A percentile compares a stretch with the other conserved stretches of the same genome.
Conservation (phyloP, 768 basidiomycete species). For the Termitomyces sp. region DNA sequence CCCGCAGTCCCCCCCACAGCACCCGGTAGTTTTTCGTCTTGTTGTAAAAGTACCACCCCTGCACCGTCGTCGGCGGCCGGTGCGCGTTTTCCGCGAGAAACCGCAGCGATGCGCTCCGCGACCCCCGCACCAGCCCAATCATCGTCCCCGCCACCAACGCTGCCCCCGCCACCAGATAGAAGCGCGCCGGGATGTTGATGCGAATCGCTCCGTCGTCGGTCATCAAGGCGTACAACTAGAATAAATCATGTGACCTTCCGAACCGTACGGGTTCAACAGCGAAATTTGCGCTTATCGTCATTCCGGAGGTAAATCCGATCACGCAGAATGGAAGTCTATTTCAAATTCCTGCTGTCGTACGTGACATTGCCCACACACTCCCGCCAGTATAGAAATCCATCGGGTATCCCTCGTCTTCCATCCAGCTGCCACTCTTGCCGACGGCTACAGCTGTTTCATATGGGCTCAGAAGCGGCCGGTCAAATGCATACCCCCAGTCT, state of each 20-base stretch:
- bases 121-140: conserved; percentile 71
- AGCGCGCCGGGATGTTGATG: conserved; percentile 43
- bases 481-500: conserved; percentile 98
- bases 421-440: conserved; percentile 65
- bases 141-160: conserved; percentile 57
- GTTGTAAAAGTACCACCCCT: conserved; percentile 95
- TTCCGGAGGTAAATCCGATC: no score
- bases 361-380: conserved; percentile 69
- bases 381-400: conserved; percentile 96
- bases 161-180: conserved; percentile 55
- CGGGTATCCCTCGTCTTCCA: conserved; percentile 61
- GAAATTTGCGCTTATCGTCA: conserved; percentile 6
- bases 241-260: conserved; percentile 7
- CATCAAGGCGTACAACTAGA: not conserved
- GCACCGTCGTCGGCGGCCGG: conserved; percentile 74
- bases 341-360: conserved; percentile 20
- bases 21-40: conserved; percentile 93
- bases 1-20: conserved; percentile 65
- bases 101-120: conserved; percentile 62
- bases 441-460: conserved; percentile 91
- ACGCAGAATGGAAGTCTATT: no score
- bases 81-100: conserved; percentile 95
- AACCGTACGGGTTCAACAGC: conserved; percentile 1
- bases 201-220: conserved; percentile 6
- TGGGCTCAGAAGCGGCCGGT: conserved; percentile 81